phyloP scores from a whole-genome alignment of 352 stramenopile genomes.

The Globisporangium solare region DNA sequence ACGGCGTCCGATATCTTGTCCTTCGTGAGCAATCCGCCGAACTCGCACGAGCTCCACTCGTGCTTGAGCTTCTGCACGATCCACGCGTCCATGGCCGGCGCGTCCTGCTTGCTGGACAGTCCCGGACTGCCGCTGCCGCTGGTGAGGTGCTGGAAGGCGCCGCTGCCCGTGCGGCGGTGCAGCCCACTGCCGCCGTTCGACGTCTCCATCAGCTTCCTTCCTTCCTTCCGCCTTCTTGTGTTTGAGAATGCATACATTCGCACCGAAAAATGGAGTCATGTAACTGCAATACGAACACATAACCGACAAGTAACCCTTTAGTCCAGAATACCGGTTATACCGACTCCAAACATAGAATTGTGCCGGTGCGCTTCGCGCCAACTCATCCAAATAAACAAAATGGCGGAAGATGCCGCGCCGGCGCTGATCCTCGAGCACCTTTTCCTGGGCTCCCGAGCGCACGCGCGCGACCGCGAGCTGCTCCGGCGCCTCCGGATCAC shows the following conservation, averaged over 20 bases:
- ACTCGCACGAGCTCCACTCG: constrained; percentile 72
- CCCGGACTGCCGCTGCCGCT: not conserved
- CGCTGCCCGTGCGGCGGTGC: too few species aligned
- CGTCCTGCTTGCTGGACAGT: constrained; percentile 10
- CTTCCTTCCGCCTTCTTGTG: too few species aligned
- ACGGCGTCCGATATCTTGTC: constrained; percentile 56
- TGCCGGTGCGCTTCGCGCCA: too few species aligned
- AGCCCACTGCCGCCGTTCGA: too few species aligned
- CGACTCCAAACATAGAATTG: too few species aligned
- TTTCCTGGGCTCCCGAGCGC: constrained; percentile 58
- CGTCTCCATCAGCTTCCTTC: too few species aligned
- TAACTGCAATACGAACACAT: not conserved
- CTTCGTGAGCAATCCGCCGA: constrained; percentile 53
- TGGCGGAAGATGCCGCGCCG: constrained; percentile 30
- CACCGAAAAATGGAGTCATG: too few species aligned
- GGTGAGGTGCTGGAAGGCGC: too few species aligned
- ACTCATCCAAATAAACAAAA: not conserved
- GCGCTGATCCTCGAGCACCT: constrained; percentile 65
- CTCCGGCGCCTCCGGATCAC: constrained; percentile 64
- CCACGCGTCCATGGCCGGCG: constrained; percentile 48
- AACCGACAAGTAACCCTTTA: not conserved
- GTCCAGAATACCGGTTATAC: not conserved
- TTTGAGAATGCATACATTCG: too few species aligned
- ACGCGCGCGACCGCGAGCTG: constrained; percentile 63
- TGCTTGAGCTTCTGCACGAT: constrained; percentile 70